Conservation (phyloP, 805 yeast species). For the Kuraishia cidri region DNA sequence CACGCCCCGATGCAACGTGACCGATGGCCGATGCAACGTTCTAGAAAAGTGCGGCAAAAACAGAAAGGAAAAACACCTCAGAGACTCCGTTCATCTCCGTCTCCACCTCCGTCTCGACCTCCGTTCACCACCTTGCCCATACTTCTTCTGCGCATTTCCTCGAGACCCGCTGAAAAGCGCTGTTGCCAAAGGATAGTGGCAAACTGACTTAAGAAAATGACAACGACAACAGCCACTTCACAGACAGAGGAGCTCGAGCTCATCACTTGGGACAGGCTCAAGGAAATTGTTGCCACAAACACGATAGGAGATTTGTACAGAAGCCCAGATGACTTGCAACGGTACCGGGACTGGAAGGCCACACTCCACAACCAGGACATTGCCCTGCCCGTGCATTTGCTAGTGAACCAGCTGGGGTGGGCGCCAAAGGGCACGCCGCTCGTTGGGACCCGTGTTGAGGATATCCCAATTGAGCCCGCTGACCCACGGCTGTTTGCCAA, state of each 20-base stretch:
- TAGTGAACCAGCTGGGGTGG: conserved; percentile 11
- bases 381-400: conserved; percentile 38
- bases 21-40: too few species aligned
- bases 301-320: conserved; percentile 41
- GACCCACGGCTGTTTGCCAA: conserved; percentile 32
- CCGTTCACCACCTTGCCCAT: too few species aligned
- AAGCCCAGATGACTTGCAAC: conserved; percentile 28
- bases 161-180: too few species aligned
- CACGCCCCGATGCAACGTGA: too few species aligned
- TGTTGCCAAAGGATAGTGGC: too few species aligned
- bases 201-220: neutral
- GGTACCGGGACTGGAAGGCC: conserved; percentile 37
- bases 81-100: too few species aligned
- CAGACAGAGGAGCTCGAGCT: conserved; percentile 14
- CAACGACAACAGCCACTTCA: neutral
- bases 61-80: too few species aligned
- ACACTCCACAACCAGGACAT: conserved; percentile 22
- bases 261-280: conserved; percentile 36
- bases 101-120: too few species aligned
- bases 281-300: conserved; percentile 26
- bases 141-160: too few species aligned
- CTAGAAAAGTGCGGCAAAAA: too few species aligned
- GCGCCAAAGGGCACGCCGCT: conserved; percentile 13
- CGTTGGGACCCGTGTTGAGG: conserved; percentile 4
- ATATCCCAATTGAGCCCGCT: conserved; percentile 10